Evolutionary conservation across 176 grass and related monocot genomes (phyloP).

Genomic region (Areca catechu): DNA sequence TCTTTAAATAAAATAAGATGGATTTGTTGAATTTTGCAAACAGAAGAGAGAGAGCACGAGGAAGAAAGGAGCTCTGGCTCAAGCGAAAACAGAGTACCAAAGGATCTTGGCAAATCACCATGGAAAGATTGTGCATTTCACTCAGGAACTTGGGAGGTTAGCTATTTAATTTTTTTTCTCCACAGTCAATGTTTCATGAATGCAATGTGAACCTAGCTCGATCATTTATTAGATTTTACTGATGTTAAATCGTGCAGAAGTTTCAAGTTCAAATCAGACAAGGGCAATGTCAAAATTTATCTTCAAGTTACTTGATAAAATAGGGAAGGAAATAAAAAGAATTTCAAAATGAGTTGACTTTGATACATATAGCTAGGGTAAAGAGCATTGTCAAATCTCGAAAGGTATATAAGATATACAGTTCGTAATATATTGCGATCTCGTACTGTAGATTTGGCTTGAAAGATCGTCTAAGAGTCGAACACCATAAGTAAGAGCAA

Average conservation of each 20-base stretch:
- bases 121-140: constrained; percentile 60
- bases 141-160: constrained; percentile 66
- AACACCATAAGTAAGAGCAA: constrained; percentile 42
- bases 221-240: no score
- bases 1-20: no score
- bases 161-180: not conserved
- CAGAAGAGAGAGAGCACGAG: no score
- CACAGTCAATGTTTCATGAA: no score
- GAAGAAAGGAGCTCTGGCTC: no score
- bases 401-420: constrained; percentile 62
- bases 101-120: constrained; percentile 52
- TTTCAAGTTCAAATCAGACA: constrained; percentile 46
- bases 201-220: no score
- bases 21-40: no score
- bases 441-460: no score
- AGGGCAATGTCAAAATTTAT: constrained; percentile 62
- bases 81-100: not conserved
- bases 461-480: constrained; percentile 7
- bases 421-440: not conserved
- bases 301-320: constrained; percentile 51
- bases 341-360: constrained; percentile 44
- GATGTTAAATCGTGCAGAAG: constrained; percentile 36
- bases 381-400: constrained; percentile 80
- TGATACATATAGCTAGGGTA: constrained; percentile 50
- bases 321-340: constrained; percentile 44